These are phyloP conservation scores for Tothia fuscella DNA, from an alignment of 2,329 filamentous ascomycete species.

Conservation along the genomic window DNA sequence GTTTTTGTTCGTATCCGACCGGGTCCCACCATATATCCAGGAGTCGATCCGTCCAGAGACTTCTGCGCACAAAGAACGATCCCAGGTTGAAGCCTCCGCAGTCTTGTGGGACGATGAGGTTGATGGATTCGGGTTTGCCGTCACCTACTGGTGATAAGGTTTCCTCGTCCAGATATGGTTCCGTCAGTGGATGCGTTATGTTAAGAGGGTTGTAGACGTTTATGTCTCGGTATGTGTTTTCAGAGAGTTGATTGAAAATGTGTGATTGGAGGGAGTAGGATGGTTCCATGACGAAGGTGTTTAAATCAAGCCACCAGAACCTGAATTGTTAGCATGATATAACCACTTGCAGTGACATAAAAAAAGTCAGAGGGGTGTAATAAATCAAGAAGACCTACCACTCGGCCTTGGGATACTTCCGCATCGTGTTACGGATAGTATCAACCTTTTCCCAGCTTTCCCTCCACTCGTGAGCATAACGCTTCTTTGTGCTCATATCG, in stretches of 20 bases:
- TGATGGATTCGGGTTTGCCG: slow-evolving; percentile 63
- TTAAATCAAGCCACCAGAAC: slow-evolving; percentile 99
- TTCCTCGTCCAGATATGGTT: slow-evolving; percentile 62
- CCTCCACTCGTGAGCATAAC: slow-evolving; percentile 96
- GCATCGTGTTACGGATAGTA: slow-evolving; percentile 74
- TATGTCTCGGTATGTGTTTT: slow-evolving; percentile 82
- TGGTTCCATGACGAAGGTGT: slow-evolving; percentile 97
- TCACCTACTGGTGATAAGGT: slow-evolving; percentile 66
- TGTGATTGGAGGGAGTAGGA: slow-evolving; percentile 80
- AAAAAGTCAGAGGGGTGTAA: background rate
- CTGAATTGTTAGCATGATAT: slow-evolving; percentile 38
- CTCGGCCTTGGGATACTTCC: slow-evolving; percentile 90
- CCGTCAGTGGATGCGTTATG: slow-evolving; percentile 69
- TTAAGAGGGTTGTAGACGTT: slow-evolving; percentile 93
- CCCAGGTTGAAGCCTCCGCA: slow-evolving; percentile 94
- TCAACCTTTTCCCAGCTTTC: slow-evolving; percentile 99
- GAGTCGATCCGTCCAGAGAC: slow-evolving; percentile 78
- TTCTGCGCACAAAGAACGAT: slow-evolving; percentile 82
- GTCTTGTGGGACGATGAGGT: slow-evolving; percentile 83
- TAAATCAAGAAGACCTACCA: slow-evolving; percentile 50
- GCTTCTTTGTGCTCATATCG: slow-evolving; percentile 97
- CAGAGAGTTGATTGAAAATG: slow-evolving; percentile 68
- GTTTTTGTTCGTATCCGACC: slow-evolving; percentile 91
- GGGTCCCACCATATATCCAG: slow-evolving; percentile 99
- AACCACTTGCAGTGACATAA: too few species aligned